Conservation (phyloP, 208 protist genomes). For the Kentomonas sorsogonicus region DNA sequence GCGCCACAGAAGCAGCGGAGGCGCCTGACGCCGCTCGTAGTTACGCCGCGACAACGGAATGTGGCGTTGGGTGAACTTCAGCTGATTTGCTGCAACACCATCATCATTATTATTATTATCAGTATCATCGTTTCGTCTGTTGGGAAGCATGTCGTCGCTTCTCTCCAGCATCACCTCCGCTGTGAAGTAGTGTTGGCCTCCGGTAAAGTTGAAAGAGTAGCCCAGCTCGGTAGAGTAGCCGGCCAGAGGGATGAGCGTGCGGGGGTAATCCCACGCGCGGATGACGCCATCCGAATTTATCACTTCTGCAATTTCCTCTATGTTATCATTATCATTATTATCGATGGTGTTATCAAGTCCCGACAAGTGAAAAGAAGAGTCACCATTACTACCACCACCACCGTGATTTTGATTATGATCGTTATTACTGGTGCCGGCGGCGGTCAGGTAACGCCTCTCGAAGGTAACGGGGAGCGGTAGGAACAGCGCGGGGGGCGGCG, state of each 20-base stretch:
- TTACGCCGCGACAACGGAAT: no score
- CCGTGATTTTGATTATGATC: no score
- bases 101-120: no score
- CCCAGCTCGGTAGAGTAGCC: conserved; percentile 38
- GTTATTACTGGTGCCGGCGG: not conserved
- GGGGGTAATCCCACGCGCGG: conserved; percentile 4
- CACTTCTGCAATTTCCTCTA: no score
- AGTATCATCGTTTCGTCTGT: no score
- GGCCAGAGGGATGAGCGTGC: conserved; percentile 55
- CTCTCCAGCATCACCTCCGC: conserved; percentile 28
- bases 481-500: conserved; percentile 16
- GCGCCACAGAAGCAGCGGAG: no score
- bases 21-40: no score
- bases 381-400: no score
- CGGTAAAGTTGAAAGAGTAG: conserved; percentile 67
- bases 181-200: conserved; percentile 49
- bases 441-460: not conserved
- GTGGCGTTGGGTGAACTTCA: not conserved
- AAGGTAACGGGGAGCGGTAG: conserved; percentile 22
- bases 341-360: no score
- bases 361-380: no score
- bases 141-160: not conserved
- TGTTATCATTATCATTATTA: no score
- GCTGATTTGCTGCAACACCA: conserved; percentile 8
- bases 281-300: no score